Evolutionary conservation across 2,329 filamentous ascomycete species (phyloP).

Genomic region (Lachnellula occidentalis): DNA sequence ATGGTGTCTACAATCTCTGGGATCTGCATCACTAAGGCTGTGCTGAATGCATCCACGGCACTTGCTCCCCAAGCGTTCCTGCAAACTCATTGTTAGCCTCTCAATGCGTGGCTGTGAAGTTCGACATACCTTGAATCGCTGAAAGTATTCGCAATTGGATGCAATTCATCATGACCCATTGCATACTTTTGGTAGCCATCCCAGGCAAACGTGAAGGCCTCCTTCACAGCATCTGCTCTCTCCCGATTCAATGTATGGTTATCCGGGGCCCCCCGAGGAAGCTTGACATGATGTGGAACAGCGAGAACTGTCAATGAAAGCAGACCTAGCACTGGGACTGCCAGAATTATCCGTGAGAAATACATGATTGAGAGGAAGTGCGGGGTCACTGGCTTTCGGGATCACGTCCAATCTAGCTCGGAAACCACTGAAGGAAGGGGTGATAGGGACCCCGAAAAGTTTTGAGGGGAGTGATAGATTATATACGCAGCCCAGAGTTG

Average conservation of each 20-base stretch:
- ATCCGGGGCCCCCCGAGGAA: constrained; percentile 12
- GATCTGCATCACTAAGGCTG: constrained; percentile 72
- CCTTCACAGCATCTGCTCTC: constrained; percentile 56
- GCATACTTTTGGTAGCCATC: constrained; percentile 68
- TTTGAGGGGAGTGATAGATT: background rate
- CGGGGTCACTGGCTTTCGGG: background rate
- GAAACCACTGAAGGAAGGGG: background rate
- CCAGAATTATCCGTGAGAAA: constrained; percentile 13
- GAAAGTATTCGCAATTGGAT: constrained; percentile 59
- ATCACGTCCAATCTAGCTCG: background rate
- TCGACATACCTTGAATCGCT: constrained; percentile 61
- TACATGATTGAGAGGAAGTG: constrained; percentile 14
- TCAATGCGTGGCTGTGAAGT: background rate
- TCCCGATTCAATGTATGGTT: constrained; percentile 21
- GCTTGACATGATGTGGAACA: constrained; percentile 14
- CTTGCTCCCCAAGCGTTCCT: constrained; percentile 84
- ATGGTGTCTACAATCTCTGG: constrained; percentile 63
- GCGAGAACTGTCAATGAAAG: constrained; percentile 13
- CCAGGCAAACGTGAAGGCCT: constrained; percentile 67
- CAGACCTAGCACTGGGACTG: constrained; percentile 14
- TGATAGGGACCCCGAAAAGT: background rate
- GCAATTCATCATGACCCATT: constrained; percentile 71
- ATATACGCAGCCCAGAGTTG: constrained; percentile 6
- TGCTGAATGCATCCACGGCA: constrained; percentile 74
- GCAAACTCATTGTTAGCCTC: constrained; percentile 9